A percentile compares a stretch with the other conserved stretches of the same genome.
Conservation (phyloP, 2,329 filamentous ascomycete genomes). For the Colletotrichum horii region DNA sequence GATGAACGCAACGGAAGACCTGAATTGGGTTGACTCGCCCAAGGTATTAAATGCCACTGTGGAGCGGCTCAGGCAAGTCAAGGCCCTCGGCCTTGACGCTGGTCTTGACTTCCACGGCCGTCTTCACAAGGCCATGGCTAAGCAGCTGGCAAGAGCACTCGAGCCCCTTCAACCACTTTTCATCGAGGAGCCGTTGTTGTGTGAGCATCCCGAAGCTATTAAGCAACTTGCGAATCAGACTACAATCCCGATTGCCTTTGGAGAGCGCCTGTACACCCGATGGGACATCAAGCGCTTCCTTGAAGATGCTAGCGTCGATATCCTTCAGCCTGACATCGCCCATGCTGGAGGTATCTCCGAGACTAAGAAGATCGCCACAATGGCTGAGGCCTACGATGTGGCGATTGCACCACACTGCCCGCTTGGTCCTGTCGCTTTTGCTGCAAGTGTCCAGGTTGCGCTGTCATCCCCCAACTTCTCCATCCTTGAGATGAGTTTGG, state of each 20-base stretch:
- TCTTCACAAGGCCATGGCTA: constrained; percentile 73
- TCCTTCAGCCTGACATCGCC: constrained; percentile 69
- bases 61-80: constrained; percentile 66
- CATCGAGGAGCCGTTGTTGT: constrained; percentile 70
- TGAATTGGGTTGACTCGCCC: constrained; percentile 72
- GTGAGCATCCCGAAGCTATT: constrained; percentile 64
- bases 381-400: constrained; percentile 71
- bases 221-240: constrained; percentile 61
- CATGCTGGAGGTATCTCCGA: constrained; percentile 71
- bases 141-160: constrained; percentile 66
- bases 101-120: constrained; percentile 74
- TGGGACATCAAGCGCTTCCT: constrained; percentile 72
- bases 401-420: constrained; percentile 71
- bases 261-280: constrained; percentile 67
- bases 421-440: constrained; percentile 69
- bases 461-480: constrained; percentile 61
- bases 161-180: constrained; percentile 69
- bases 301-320: constrained; percentile 65
- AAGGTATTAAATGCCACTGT: constrained; percentile 60
- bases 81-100: constrained; percentile 67
- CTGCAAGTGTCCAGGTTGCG: constrained; percentile 67
- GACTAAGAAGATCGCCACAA: constrained; percentile 63
- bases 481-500: constrained; percentile 73
- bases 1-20: constrained; percentile 74
- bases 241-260: constrained; percentile 66